Base-by-base conservation (phyloP, 1,139 yeast species). In the Zygosaccharomyces pseudobailii region DNA sequence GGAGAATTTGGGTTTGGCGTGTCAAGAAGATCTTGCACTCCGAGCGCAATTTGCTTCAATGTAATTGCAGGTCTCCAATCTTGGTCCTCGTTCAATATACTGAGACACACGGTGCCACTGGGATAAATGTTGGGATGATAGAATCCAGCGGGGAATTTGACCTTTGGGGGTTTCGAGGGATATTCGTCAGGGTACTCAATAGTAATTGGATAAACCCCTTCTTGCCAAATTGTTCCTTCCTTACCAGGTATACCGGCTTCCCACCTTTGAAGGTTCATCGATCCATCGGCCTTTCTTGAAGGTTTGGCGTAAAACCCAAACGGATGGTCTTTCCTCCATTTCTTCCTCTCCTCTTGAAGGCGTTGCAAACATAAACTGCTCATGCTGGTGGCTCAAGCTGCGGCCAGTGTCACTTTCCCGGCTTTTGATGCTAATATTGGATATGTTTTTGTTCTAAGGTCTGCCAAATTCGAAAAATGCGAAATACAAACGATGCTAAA, bases 41-140 rank as follows among this genome's bases (percentile, higher is more conserved):
- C 99, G 55, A 89, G 71, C 3, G 87, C 82, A 50, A 94, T 84
- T 65, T 92, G 96, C 63, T 88, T 89, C 59, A 94, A 71, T n/a
- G 96, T 88, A 55, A 92, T 84, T 7, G 97, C 96, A 1, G 99
- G 98, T 63, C 96, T 80, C 99, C 99, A 94, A 65, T 88, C 98
- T 66, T 90, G 95, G 45, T 85, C 94, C 66, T 92, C 98, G 65
- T 92, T 94, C 64, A 92, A 74, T 51, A 94, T 92, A 46, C 95
- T 84, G 42, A 92, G 76, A 69, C 98, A 92, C 35, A 92, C 84
- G 1, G 97, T 92, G 1, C 98, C 98, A 51, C 96, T 86, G 1
- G 98, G 98, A 59, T 92, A 92, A 5, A 92, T 94, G 60, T 92
- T 92, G 3, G 98, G 98, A 67, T 92, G 98, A 69, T 89, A 92